Evolutionary conservation across 225 moss, liverwort and hornwort genomes (phyloP).

Genomic region (Thuidium tamariscinum): DNA sequence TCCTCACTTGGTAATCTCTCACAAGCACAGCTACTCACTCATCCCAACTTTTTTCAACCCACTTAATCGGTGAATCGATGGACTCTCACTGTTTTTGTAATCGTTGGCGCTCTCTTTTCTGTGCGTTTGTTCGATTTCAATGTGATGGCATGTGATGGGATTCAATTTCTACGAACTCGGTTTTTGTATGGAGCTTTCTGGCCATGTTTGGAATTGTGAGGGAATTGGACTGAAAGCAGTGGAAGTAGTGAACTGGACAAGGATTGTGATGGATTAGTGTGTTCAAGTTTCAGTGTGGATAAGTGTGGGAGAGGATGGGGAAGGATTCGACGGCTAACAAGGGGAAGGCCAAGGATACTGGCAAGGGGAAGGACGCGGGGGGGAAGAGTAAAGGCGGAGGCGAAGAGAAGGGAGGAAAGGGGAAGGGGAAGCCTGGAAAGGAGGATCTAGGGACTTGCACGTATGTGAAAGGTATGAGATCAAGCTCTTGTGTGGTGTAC

Average conservation of each 20-base stretch:
- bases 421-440: slow-evolving; percentile 67
- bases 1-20: background rate
- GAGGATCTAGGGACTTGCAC: slow-evolving; percentile 96
- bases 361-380: slow-evolving; percentile 52
- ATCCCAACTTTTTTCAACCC: background rate
- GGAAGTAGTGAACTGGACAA: background rate
- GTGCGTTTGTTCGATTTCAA: background rate
- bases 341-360: slow-evolving; percentile 57
- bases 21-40: background rate
- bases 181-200: background rate
- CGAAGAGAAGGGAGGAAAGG: slow-evolving; percentile 59
- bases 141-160: background rate
- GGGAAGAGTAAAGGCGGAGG: slow-evolving; percentile 61
- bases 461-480: slow-evolving; percentile 81
- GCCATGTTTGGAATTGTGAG: background rate
- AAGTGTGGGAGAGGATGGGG: slow-evolving; percentile 48
- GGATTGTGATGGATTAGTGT: background rate
- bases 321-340: slow-evolving; percentile 72
- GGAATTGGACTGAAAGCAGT: background rate
- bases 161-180: background rate
- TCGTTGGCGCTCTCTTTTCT: background rate
- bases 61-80: background rate
- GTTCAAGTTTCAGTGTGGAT: background rate
- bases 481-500: background rate
- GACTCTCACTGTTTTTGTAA: background rate